Evolutionary conservation across 2,329 filamentous ascomycete species (phyloP).

Genomic region (Elsinoe arachidis): DNA sequence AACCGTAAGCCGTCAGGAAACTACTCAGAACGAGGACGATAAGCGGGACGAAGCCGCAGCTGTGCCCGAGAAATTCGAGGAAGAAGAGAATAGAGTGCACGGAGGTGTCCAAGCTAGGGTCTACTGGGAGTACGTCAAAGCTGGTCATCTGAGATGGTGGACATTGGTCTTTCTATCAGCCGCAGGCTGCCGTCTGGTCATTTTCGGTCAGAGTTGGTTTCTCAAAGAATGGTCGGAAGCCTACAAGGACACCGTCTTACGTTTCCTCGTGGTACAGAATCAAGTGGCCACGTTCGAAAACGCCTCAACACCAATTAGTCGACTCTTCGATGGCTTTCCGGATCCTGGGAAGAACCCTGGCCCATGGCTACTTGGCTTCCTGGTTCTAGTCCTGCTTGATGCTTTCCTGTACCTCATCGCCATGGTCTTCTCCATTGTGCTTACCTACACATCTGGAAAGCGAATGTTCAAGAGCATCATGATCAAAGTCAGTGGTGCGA

Average conservation of each 20-base stretch:
- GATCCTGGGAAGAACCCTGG: slow-evolving; percentile 56
- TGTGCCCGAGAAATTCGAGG: slow-evolving; percentile 65
- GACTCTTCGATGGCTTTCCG: slow-evolving; percentile 48
- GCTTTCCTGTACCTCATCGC: slow-evolving; percentile 52
- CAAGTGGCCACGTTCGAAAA: not conserved
- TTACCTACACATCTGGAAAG: slow-evolving; percentile 70
- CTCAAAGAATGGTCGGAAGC: slow-evolving; percentile 81
- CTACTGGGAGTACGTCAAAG: slow-evolving; percentile 79
- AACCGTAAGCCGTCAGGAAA: slow-evolving; percentile 14
- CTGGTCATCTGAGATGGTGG: slow-evolving; percentile 71
- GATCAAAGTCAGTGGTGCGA: slow-evolving; percentile 64
- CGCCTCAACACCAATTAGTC: slow-evolving; percentile 10
- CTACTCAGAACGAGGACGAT: slow-evolving; percentile 20
- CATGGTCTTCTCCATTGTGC: slow-evolving; percentile 61
- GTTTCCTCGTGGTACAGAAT: not conserved
- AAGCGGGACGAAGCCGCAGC: slow-evolving; percentile 42
- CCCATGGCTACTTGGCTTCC: slow-evolving; percentile 67
- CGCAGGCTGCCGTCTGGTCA: slow-evolving; percentile 52
- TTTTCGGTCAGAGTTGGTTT: slow-evolving; percentile 66
- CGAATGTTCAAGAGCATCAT: slow-evolving; percentile 66
- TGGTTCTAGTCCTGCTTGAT: slow-evolving; percentile 54
- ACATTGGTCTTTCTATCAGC: slow-evolving; percentile 54
- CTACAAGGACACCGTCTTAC: slow-evolving; percentile 41
- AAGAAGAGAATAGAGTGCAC: slow-evolving; percentile 65
- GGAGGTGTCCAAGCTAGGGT: slow-evolving; percentile 67